phyloP scores from a whole-genome alignment of 192 early-diverging fungal genomes.

The Backusella psychrophila region DNA sequence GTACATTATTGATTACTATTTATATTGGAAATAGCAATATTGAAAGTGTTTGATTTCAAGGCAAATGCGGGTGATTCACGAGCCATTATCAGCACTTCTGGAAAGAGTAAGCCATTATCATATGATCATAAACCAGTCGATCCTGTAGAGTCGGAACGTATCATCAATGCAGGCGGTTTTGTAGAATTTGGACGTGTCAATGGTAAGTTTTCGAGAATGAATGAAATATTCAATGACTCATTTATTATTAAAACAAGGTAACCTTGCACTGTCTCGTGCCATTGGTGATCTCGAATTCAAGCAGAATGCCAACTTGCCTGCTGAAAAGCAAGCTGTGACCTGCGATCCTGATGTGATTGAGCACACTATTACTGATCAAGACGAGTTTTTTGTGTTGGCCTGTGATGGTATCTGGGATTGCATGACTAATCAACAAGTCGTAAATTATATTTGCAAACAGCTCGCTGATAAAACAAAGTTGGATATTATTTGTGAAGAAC shows the following conservation, averaged over 20 bases:
- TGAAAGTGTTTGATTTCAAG: not conserved
- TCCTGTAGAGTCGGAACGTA: conserved; percentile 80
- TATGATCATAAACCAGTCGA: conserved; percentile 96
- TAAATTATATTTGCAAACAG: conserved; percentile 77
- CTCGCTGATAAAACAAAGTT: conserved; percentile 63
- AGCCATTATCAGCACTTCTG: conserved; percentile 78
- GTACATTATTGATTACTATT: not conserved
- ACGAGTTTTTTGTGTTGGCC: conserved; percentile 94
- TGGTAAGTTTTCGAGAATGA: conserved; percentile 48
- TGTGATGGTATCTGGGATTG: conserved; percentile 99
- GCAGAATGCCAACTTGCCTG: conserved; percentile 68
- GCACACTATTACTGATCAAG: conserved; percentile 55
- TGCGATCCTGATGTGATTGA: conserved; percentile 81
- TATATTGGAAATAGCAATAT: no score
- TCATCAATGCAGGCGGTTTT: conserved; percentile 91
- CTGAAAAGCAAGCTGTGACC: conserved; percentile 95
- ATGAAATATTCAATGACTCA: no score
- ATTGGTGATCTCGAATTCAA: conserved; percentile 99
- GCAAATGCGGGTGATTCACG: conserved; percentile 97
- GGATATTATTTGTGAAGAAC: conserved; percentile 73
- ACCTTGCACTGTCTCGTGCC: conserved; percentile 96
- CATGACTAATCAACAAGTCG: conserved; percentile 87
- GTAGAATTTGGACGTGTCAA: conserved; percentile 99
- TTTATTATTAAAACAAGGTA: conserved; percentile 50
- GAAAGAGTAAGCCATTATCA: conserved; percentile 76